phyloP scores from a whole-genome alignment of 2,329 filamentous ascomycete species.

The Colletotrichum musae region DNA sequence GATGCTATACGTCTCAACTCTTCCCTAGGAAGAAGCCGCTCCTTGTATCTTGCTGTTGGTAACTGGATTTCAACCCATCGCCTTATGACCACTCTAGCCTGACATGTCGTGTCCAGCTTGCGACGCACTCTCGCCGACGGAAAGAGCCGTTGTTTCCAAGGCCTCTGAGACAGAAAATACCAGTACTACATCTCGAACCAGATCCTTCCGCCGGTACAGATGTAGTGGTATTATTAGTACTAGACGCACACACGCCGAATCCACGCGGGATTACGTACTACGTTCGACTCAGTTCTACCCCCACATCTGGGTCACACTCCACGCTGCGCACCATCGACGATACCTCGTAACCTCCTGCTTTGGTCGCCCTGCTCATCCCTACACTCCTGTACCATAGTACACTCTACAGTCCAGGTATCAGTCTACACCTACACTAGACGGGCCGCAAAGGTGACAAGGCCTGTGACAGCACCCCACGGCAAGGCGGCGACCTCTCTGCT shows the following conservation, averaged over 20 bases:
- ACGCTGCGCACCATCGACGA: background rate
- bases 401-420: too few species aligned
- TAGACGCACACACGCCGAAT: slow-evolving; percentile 11
- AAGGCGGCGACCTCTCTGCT: background rate
- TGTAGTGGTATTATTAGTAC: background rate
- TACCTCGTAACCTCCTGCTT: background rate
- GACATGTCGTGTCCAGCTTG: background rate
- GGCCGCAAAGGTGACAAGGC: slow-evolving; percentile 13
- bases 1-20: too few species aligned
- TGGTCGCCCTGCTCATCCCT: slow-evolving; percentile 4
- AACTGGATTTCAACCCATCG: too few species aligned
- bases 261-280: slow-evolving; percentile 20
- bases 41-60: too few species aligned
- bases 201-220: background rate
- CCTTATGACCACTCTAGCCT: background rate
- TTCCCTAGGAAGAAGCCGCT: too few species aligned
- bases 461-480: slow-evolving; percentile 21
- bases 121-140: slow-evolving; percentile 8
- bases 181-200: background rate
- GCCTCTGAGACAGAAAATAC: background rate
- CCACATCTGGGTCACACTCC: slow-evolving; percentile 25
- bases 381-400: background rate
- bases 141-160: background rate
- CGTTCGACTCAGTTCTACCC: slow-evolving; percentile 31
- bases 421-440: background rate